Percentiles rank a stretch among this genome's conserved stretches.
These are phyloP conservation scores for Penicillium sp. DNA, from an alignment of 2,329 filamentous ascomycete genomes.

Conservation along the genomic window DNA sequence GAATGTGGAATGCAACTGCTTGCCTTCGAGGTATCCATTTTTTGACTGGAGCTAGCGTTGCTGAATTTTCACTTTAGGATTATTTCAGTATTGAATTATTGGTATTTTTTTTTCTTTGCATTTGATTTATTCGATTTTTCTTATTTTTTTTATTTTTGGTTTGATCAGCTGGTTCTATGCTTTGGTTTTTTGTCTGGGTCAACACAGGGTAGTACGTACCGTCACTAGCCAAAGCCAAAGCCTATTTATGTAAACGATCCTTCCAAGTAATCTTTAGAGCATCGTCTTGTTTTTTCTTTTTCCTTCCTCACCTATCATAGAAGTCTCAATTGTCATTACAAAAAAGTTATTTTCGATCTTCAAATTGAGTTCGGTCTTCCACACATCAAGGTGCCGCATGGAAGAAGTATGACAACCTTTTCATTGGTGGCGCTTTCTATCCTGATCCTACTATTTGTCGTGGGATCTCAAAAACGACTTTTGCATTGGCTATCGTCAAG, in stretches of 20 bases:
- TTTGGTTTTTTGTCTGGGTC: neutral
- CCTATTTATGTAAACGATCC: conserved; percentile 20
- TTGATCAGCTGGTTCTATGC: conserved; percentile 15
- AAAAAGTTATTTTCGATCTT: neutral
- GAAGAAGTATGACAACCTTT: conserved; percentile 35
- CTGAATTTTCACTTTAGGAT: neutral
- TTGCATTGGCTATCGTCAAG: conserved; percentile 8
- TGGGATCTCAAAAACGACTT: conserved; percentile 27
- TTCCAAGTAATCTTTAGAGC: neutral
- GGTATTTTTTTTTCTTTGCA: neutral
- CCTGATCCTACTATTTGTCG: conserved; percentile 29
- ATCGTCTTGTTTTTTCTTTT: conserved; percentile 7
- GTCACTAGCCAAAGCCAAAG: conserved; percentile 1
- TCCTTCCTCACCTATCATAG: conserved; percentile 1
- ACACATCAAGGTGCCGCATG: conserved; percentile 6
- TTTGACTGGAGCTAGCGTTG: neutral
- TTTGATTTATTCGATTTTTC: conserved; percentile 3
- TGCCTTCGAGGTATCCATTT: conserved; percentile 12
- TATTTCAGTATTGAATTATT: neutral
- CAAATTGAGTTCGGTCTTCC: neutral
- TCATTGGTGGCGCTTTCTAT: conserved; percentile 32
- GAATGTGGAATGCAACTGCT: conserved; percentile 24
- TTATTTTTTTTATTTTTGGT: neutral
- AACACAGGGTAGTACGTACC: conserved; percentile 15
- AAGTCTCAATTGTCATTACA: neutral